Base-by-base conservation (phyloP, 495 filamentous ascomycete genomes). In the Aspergillus olivimuriae region DNA sequence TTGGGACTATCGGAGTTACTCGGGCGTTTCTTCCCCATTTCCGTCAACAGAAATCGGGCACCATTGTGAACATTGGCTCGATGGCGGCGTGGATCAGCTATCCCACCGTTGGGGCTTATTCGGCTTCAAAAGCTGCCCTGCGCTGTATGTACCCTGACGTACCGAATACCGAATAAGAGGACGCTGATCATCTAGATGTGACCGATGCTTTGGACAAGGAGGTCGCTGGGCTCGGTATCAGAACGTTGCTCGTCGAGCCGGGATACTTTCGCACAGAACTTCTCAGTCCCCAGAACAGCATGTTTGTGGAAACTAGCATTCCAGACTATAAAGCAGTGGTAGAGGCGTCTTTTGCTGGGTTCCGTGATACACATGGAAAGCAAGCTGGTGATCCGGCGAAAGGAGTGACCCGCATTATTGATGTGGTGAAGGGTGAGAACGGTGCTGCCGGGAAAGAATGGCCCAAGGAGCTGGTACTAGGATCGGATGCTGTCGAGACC, bases 181-280 rank as follows among this genome's bases (percentile, higher is more conserved):
- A 12, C 32, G 4, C 5, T 10, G 5, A 34, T 5, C 9, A 7
- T 34, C 32, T 16, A 67, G 65, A 59, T 20, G 58, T 71, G 4
- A 65, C 61, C 30, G 63, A 73, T 33, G 67, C 68, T 16, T 60
- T 75, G 3, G 63, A 69, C 6, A 47, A 68, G 16, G 78, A 81
- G 47, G 44, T 77, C 1, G 53, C 52, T 6, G 55, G 64, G 0
- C 19, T 55, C 6, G 55, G 51, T 3, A 48, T 58, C 21, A 47
- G 35, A 9, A 47, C 47, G 2, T 51, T 49, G 8, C 34, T 58
- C 1, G 30, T 51, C 10, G 55, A 47, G 8, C 47, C 4, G 4
- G 77, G 77, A 2, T 65, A 63, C 36, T 78, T 79, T 46, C 61
- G 73, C 14, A 77, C 73, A 0, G 55, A 57, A 15, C 56, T 80